Conservation (phyloP, 225 moss, liverwort and hornwort species). For the Neckera pumila region DNA sequence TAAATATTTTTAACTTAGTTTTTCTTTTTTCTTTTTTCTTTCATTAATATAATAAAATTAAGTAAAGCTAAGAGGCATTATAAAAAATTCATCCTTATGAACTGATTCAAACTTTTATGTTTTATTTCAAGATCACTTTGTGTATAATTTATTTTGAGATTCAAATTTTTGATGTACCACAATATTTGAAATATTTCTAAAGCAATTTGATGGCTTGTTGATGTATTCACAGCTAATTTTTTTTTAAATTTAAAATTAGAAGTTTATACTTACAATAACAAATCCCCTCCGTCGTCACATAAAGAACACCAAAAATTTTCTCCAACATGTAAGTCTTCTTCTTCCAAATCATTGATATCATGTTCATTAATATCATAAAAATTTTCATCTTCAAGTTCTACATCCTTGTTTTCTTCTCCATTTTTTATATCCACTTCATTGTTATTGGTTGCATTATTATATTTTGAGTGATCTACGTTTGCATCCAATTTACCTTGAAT, state of each 20-base stretch:
- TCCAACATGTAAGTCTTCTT: constrained; percentile 16
- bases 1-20: too few species aligned
- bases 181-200: not conserved
- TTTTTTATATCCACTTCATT: not conserved
- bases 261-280: constrained; percentile 8
- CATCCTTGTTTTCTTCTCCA: not conserved
- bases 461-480: not conserved
- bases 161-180: not conserved
- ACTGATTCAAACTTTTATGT: not conserved
- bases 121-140: not conserved
- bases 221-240: not conserved
- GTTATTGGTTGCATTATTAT: not conserved
- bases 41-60: not conserved
- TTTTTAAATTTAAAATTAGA: too few species aligned
- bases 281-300: constrained; percentile 36
- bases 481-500: not conserved
- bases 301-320: constrained; percentile 53
- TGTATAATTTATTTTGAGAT: not conserved
- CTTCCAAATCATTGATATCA: not conserved
- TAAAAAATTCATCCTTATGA: not conserved
- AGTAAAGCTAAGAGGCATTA: too few species aligned
- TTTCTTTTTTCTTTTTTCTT: too few species aligned
- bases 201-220: not conserved
- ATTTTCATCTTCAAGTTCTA: not conserved
- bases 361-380: not conserved